Evolutionary conservation across 768 basidiomycete genomes (phyloP), one percentile per base, ranked within the genome.

Genomic region (Lactifluus hygrophoroides): DNA sequence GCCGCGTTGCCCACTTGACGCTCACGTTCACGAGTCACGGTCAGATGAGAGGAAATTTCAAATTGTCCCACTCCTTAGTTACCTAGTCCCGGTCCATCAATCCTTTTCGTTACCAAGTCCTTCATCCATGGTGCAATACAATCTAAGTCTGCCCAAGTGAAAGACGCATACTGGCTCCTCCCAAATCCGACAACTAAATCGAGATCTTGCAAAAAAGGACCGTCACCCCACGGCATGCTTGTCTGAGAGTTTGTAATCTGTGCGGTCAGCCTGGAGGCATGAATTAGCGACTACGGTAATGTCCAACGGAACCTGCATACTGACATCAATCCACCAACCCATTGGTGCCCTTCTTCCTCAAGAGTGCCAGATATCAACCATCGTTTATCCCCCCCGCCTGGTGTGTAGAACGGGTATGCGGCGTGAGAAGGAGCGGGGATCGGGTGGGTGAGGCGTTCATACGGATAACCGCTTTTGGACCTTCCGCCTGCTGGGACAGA

Each of bases 41-140:
- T n/a, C n/a, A n/a, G n/a, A n/a, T n/a, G n/a, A n/a, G n/a, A n/a
- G n/a, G n/a, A n/a, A n/a, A 23, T 5, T 19, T 43, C 2, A 4
- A 11, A 2, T 17, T 42, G n/a, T 8, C 5, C 42, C 42, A 25
- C 32, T 16, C n/a, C 8, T 28, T 72, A 76, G 53, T 80, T 76
- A 34, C 88, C 88, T 40, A 91, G 73, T n/a, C 88, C 86, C 50
- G 80, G 77, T 1, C 89, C 90, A 57, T 82, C 76, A 60, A 90
- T 83, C 66, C 75, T 79, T 66, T 76, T 83, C 30, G 82, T 78
- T 56, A 88, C 76, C 55, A 74, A 74, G 53, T 83, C 80, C 57
- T 84, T 78, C 74, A 91, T 79, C 90, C 90, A 91, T 3, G 88
- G 90, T 38, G 89, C 86, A 57, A 90, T 80, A 32, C 81, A 77